A percentile compares a stretch with the other conserved stretches of the same genome.
Evolutionary conservation across 2,329 filamentous ascomycete species (phyloP).

Genomic region (Fusarium floridanum): DNA sequence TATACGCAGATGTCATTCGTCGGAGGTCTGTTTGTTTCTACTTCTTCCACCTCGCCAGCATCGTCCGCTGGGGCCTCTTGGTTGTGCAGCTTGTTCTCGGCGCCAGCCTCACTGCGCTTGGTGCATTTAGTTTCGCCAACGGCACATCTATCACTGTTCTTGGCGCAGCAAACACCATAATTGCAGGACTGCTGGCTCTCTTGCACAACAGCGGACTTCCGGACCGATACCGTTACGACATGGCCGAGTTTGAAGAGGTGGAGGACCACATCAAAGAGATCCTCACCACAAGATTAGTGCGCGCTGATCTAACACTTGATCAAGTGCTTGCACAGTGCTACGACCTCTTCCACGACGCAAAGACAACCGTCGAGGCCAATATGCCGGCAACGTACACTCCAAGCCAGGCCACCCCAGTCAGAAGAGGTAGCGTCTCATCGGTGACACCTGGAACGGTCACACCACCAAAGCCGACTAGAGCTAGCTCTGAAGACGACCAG

Average conservation of each 20-base stretch:
- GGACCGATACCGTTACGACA: constrained; percentile 63
- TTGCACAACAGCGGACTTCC: constrained; percentile 68
- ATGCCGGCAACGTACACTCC: constrained; percentile 58
- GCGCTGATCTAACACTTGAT: constrained; percentile 57
- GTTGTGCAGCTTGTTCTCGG: constrained; percentile 63
- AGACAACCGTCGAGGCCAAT: constrained; percentile 62
- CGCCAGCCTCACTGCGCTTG: constrained; percentile 64
- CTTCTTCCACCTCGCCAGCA: constrained; percentile 58
- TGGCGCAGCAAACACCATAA: constrained; percentile 63
- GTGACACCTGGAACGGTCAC: constrained; percentile 4
- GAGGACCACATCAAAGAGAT: constrained; percentile 65
- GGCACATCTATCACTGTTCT: constrained; percentile 62
- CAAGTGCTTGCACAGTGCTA: constrained; percentile 64
- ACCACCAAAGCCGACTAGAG: constrained; percentile 12
- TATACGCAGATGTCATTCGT: constrained; percentile 63
- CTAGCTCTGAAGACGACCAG: constrained; percentile 21
- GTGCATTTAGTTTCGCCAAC: constrained; percentile 54
- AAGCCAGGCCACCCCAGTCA: constrained; percentile 29
- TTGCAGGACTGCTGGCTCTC: constrained; percentile 64
- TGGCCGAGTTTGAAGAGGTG: constrained; percentile 62
- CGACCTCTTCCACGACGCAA: constrained; percentile 59
- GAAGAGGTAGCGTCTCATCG: constrained; percentile 15
- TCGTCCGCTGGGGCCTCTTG: constrained; percentile 61
- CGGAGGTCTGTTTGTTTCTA: constrained; percentile 60
- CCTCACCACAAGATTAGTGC: constrained; percentile 62